These are phyloP conservation scores for Aspergillus transmontanensis DNA, from an alignment of 2,329 filamentous ascomycete genomes.

Conservation along the genomic window DNA sequence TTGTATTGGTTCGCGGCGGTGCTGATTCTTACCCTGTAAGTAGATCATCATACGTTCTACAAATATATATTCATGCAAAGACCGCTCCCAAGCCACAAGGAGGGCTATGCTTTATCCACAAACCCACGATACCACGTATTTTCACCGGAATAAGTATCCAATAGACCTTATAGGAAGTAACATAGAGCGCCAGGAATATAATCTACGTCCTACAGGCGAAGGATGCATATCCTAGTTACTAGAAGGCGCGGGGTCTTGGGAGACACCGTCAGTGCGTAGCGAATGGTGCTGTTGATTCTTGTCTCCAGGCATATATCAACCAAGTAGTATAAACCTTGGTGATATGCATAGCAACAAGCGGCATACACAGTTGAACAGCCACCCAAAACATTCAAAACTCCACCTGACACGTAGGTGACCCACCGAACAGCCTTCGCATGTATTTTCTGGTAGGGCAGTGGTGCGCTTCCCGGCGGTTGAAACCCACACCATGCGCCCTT, in stretches of 20 bases:
- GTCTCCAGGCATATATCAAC: not conserved
- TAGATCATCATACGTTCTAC: constrained; percentile 1
- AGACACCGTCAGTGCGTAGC: not conserved
- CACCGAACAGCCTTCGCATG: constrained; percentile 3
- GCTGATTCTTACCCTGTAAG: not conserved
- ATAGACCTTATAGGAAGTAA: not conserved
- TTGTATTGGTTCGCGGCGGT: not conserved
- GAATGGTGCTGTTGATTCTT: not conserved
- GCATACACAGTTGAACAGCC: not conserved
- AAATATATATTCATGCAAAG: not conserved
- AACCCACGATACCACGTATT: not conserved
- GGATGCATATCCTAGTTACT: constrained; percentile 1
- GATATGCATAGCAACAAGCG: not conserved
- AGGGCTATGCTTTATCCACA: not conserved
- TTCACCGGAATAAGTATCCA: not conserved
- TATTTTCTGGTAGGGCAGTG: not conserved
- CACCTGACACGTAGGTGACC: constrained; percentile 28
- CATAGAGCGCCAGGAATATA: not conserved
- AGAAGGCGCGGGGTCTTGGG: not conserved
- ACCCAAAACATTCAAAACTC: not conserved
- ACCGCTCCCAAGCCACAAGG: not conserved
- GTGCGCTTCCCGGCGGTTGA: not conserved
- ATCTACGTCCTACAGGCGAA: not conserved
- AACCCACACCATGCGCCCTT: constrained; percentile 10
- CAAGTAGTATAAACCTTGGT: not conserved